phyloP scores from a whole-genome alignment of 2,329 filamentous ascomycete species.

The Aureobasidium mangrovei region DNA sequence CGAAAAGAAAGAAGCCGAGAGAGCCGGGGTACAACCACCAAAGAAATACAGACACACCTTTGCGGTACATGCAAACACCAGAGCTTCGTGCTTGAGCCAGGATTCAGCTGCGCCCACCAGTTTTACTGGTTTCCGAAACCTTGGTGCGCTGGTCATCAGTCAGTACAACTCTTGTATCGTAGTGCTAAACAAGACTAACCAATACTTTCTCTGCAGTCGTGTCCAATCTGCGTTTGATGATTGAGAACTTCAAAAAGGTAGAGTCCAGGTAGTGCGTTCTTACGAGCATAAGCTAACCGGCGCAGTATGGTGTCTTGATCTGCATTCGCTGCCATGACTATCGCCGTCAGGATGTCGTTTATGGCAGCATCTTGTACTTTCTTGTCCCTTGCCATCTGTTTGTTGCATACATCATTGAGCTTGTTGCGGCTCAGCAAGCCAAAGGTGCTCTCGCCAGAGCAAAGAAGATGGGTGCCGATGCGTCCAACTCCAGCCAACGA shows the following conservation, averaged over 20 bases:
- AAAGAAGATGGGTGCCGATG: slow-evolving; percentile 35
- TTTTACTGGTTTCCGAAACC: slow-evolving; percentile 87
- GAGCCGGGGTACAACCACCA: slow-evolving; percentile 6
- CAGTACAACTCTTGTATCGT: neutral
- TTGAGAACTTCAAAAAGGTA: slow-evolving; percentile 94
- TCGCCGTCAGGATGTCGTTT: slow-evolving; percentile 63
- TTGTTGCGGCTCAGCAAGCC: slow-evolving; percentile 71
- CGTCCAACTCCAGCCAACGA: slow-evolving; percentile 44
- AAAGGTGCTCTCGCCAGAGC: slow-evolving; percentile 54
- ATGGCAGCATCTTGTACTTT: slow-evolving; percentile 71
- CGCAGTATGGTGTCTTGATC: slow-evolving; percentile 79
- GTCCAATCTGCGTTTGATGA: slow-evolving; percentile 85
- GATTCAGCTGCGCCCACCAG: slow-evolving; percentile 68
- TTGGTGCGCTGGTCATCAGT: slow-evolving; percentile 91
- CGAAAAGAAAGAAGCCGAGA: neutral
- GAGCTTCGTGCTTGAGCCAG: slow-evolving; percentile 76
- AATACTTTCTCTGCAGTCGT: slow-evolving; percentile 52
- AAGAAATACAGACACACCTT: slow-evolving; percentile 86
- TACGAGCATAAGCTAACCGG: neutral
- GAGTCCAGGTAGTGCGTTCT: neutral
- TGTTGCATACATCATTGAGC: slow-evolving; percentile 81
- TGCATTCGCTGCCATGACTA: slow-evolving; percentile 88
- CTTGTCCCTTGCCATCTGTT: slow-evolving; percentile 86
- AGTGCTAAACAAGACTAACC: neutral
- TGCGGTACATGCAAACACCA: slow-evolving; percentile 65